Evolutionary conservation across 495 filamentous ascomycete genomes (phyloP).

Genomic region (Parathielavia hyrcaniae): DNA sequence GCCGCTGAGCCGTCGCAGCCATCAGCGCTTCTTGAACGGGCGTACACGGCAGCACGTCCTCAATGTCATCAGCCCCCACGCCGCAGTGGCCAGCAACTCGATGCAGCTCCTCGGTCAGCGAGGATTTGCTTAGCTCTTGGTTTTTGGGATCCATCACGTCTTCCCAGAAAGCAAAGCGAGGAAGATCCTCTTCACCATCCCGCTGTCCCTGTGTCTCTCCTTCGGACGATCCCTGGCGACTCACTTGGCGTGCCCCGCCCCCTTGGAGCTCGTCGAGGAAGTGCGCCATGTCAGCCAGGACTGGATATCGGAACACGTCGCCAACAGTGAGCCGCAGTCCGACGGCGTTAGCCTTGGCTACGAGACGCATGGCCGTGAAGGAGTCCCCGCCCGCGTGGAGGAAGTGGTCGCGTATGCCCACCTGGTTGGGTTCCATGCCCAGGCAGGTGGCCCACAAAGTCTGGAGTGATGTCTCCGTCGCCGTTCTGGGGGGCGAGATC

Average conservation of each 20-base stretch:
- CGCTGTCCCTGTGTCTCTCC: too few relatives aligned
- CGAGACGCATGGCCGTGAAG: conserved; percentile 59
- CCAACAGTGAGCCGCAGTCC: conserved; percentile 56
- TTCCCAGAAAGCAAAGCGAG: too few relatives aligned
- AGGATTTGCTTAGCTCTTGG: too few relatives aligned
- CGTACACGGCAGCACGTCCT: conserved; percentile 38
- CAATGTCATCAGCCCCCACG: too few relatives aligned
- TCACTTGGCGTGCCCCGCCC: too few relatives aligned
- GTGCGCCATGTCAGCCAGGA: conserved; percentile 42
- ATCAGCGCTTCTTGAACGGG: conserved; percentile 59
- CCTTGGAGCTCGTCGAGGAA: too few relatives aligned
- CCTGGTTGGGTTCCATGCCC: conserved; percentile 24
- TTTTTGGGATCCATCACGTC: too few relatives aligned
- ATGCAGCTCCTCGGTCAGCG: conserved; percentile 24
- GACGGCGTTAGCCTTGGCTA: too few relatives aligned
- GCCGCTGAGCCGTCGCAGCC: conserved; percentile 13
- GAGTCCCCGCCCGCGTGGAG: conserved; percentile 63
- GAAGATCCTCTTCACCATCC: too few relatives aligned
- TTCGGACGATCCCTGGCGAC: too few relatives aligned
- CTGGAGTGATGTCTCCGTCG: conserved; percentile 27
- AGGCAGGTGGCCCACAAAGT: conserved; percentile 32
- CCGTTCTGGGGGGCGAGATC: conserved; percentile 15
- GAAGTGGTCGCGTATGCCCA: conserved; percentile 55
- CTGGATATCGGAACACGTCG: conserved; percentile 44
- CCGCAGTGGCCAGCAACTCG: conserved; percentile 12